Percentiles rank a stretch among this genome's conserved stretches.
phyloP scores from a whole-genome alignment of 2,329 filamentous ascomycete species.

The Calonectria pseudoturangicola region DNA sequence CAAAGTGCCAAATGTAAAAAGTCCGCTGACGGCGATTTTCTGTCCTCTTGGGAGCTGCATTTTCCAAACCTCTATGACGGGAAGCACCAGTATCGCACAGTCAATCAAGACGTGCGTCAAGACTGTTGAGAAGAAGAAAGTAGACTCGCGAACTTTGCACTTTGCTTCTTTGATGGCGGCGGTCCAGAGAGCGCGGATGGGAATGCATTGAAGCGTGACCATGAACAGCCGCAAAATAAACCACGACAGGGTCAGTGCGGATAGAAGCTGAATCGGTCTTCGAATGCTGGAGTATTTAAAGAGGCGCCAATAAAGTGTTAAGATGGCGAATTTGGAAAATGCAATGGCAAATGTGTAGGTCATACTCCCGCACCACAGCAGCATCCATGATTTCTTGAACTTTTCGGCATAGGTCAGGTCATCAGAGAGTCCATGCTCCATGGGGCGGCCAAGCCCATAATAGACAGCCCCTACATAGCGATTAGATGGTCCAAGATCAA shows the following conservation, averaged over 20 bases:
- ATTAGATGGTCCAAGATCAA: conserved; percentile 7
- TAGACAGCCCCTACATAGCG: conserved; percentile 19
- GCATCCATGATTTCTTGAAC: conserved; percentile 42
- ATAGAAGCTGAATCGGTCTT: neutral
- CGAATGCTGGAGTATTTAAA: conserved; percentile 52
- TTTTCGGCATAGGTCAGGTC: neutral
- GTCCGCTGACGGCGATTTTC: neutral
- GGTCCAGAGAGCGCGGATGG: neutral
- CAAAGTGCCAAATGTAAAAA: conserved; percentile 12
- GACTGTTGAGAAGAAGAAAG: conserved; percentile 10
- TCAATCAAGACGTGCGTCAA: conserved; percentile 16
- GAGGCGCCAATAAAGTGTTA: conserved; percentile 57
- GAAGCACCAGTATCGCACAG: conserved; percentile 4
- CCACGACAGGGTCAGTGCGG: neutral
- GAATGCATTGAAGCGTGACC: conserved; percentile 17
- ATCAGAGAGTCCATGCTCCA: neutral
- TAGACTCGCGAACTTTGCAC: neutral
- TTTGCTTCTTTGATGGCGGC: conserved; percentile 4
- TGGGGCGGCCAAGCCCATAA: conserved; percentile 10
- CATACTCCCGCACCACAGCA: conserved; percentile 54
- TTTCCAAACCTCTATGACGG: conserved; percentile 1
- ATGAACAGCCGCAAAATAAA: conserved; percentile 6
- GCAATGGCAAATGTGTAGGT: conserved; percentile 55
- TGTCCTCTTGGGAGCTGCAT: neutral
- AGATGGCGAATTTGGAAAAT: conserved; percentile 55